Evolutionary conservation across 768 basidiomycete species (phyloP).

Genomic region (Suillus cothurnatus): DNA sequence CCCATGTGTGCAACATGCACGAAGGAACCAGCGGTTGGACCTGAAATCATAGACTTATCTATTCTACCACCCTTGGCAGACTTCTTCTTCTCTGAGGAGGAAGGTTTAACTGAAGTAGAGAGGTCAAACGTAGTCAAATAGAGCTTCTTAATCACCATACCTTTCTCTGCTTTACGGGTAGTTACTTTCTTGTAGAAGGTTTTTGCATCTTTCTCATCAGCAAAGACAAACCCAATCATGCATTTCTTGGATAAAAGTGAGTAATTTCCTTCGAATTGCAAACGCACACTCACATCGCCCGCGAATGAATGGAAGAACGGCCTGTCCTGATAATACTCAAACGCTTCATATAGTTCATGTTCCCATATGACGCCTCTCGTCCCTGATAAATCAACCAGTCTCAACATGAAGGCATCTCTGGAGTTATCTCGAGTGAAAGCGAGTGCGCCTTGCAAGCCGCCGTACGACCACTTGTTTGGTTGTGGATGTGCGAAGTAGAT

Average conservation of each 20-base stretch:
- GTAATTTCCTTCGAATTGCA: not conserved
- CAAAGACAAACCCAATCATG: constrained; percentile 90
- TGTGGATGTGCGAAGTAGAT: constrained; percentile 89
- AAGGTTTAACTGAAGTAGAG: constrained; percentile 44
- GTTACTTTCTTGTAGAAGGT: constrained; percentile 84
- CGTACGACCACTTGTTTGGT: constrained; percentile 79
- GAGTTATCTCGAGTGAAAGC: constrained; percentile 66
- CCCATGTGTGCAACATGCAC: constrained; percentile 95
- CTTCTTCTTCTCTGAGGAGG: constrained; percentile 54
- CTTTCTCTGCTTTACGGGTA: constrained; percentile 59
- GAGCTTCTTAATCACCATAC: constrained; percentile 36
- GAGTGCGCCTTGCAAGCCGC: constrained; percentile 86
- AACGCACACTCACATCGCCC: constrained; percentile 77
- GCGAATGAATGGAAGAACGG: constrained; percentile 92
- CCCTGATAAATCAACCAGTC: constrained; percentile 82
- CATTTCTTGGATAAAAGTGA: constrained; percentile 58
- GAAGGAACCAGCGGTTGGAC: constrained; percentile 76
- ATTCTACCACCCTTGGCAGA: constrained; percentile 71
- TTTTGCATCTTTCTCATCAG: constrained; percentile 83
- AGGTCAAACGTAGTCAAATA: constrained; percentile 11
- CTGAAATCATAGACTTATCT: constrained; percentile 92
- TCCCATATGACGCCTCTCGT: constrained; percentile 92
- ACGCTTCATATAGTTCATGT: constrained; percentile 83
- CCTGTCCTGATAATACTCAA: constrained; percentile 82
- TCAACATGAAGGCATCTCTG: constrained; percentile 61